Evolutionary conservation across 768 basidiomycete genomes (phyloP), one percentile per base, ranked within the genome.

Genomic region (Calocybe gangraenosa): DNA sequence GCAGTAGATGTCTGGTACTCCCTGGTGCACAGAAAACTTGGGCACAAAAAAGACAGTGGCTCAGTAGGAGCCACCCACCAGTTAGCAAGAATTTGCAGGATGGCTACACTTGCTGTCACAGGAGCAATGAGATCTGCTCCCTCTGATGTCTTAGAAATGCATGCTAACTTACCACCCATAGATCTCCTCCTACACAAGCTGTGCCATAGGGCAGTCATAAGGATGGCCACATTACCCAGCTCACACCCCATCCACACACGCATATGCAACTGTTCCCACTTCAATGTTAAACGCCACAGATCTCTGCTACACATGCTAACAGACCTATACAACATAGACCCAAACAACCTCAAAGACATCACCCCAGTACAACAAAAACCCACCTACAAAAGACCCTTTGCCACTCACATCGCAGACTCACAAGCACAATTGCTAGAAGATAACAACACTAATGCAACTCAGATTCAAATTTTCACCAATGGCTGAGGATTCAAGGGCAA

Each of bases 1-100:
- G 39, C 22, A 3, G 28, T 5, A 8, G 60, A 62, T 13, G 34
- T 60, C 0, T 64, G 56, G 57, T 62, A 57, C 45, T 48, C 42
- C 1, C 63, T 60, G 3, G 43, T 42, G 0, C 13, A 31, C 17
- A 25, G 25, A 14, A 14, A 19, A 2, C 20, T 31, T 21, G 51
- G 46, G 1, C 8, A 13, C 7, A 45, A 47, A 21, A 42, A 31
- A 7, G 42, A 33, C 7, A 21, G 23, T 8, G 52, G 56, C 0
- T 55, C 54, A 21, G 48, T 50, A 3, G 40, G 31, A 7, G 47
- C 50, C 11, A 9, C 52, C 9, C 47, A 49, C 8, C 22, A 47
- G 23, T 41, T 64, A 3, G 25, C 30, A 13, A 48, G 25, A 15
- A 32, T 56, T 1, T 59, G 62, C 35, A 19, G 54, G 19, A 47